A percentile compares a stretch with the other conserved stretches of the same genome.
These are phyloP conservation scores for Galerina sulciceps DNA, from an alignment of 768 basidiomycete genomes.

Conservation along the genomic window DNA sequence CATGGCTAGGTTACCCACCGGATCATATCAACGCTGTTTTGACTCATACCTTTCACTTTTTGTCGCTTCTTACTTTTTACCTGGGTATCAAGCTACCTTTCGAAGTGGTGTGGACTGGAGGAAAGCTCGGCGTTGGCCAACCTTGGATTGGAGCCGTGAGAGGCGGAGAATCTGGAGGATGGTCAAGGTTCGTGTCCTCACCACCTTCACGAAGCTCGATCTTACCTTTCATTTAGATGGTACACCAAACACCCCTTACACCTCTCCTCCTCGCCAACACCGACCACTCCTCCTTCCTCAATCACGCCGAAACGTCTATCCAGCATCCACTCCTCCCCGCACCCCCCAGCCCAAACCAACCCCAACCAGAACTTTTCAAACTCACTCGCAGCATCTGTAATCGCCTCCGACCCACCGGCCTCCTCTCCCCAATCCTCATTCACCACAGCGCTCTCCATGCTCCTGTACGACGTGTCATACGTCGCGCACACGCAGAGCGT, in stretches of 20 bases:
- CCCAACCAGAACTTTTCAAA: neutral
- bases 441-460: conserved; percentile 83
- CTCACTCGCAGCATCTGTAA: conserved; percentile 13
- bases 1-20: conserved; percentile 69
- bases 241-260: conserved; percentile 71
- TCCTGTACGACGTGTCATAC: conserved; percentile 81
- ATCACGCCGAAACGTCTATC: conserved; percentile 14
- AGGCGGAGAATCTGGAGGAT: conserved; percentile 71
- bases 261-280: conserved; percentile 48
- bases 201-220: neutral
- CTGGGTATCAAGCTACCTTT: conserved; percentile 86
- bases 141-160: conserved; percentile 77
- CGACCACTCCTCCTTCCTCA: conserved; percentile 33
- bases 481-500: conserved; percentile 83
- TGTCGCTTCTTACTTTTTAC: conserved; percentile 80
- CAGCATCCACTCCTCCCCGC: conserved; percentile 10
- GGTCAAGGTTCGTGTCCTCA: conserved; percentile 49
- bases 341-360: neutral
- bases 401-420: conserved; percentile 21
- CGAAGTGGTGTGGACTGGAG: conserved; percentile 72
- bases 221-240: conserved; percentile 49
- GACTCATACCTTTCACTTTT: conserved; percentile 80
- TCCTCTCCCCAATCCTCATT: conserved; percentile 52
- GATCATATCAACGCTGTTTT: conserved; percentile 91
- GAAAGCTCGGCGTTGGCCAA: conserved; percentile 72